Evolutionary conservation across 257 asterid species (phyloP).

Genomic region (Thymus quinquecostatus): DNA sequence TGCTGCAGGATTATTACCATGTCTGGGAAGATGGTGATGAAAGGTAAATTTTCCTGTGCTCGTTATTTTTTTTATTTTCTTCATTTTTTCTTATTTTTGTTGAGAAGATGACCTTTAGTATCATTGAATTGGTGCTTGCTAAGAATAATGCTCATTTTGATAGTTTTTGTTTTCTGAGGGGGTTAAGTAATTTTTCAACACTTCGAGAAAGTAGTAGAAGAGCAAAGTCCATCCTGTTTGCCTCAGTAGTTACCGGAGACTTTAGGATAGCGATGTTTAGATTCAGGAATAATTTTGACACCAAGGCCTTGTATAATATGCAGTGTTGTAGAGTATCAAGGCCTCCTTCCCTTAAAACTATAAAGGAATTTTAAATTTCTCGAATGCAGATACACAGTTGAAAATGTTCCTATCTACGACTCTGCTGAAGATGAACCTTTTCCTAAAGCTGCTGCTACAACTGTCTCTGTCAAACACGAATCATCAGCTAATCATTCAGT

Average conservation of each 20-base stretch:
- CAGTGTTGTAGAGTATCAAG: too few species aligned
- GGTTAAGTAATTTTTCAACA: too few species aligned
- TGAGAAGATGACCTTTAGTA: too few species aligned
- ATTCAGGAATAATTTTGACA: too few species aligned
- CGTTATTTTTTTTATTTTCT: neutral
- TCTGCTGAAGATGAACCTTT: constrained; percentile 91
- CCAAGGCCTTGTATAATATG: too few species aligned
- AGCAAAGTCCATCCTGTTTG: too few species aligned
- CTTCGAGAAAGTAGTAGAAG: too few species aligned
- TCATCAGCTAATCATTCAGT: constrained; percentile 33
- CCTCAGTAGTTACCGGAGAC: too few species aligned
- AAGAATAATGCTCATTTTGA: too few species aligned
- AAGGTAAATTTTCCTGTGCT: constrained; percentile 52
- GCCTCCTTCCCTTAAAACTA: neutral
- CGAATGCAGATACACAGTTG: constrained; percentile 43
- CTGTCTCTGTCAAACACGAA: constrained; percentile 41
- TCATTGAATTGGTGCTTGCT: too few species aligned
- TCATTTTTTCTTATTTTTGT: neutral
- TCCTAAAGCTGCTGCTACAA: constrained; percentile 39
- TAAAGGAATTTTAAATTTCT: neutral
- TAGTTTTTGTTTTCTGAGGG: too few species aligned
- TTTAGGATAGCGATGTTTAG: too few species aligned
- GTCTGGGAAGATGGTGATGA: constrained; percentile 91
- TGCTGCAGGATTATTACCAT: constrained; percentile 75
- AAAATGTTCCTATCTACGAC: constrained; percentile 86